Evolutionary conservation across 2,329 filamentous ascomycete species (phyloP), one percentile per base, ranked within the genome.

Genomic region (Fonsecaea erecta): DNA sequence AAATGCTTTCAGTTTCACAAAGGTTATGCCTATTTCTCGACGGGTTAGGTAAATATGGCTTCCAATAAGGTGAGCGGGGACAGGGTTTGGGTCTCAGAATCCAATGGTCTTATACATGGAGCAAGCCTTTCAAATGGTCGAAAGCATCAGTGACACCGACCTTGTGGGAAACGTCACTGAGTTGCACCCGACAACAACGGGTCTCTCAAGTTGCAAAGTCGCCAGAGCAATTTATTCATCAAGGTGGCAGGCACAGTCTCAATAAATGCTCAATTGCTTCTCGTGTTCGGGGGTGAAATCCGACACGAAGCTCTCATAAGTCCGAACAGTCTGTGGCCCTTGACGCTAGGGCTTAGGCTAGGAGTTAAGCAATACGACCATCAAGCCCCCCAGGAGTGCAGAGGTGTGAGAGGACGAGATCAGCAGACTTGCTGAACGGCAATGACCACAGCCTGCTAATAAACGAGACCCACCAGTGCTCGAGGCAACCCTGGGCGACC

Each of bases 201-300:
- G 12, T 48, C 18, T 24, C 18, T 24, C 43, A 21, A 11, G 14
- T 21, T 24, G 18, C 18, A 24, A 24, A 24, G 18, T 11, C 76
- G 21, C 12, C 43, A 24, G 43, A 48, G 18, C 18, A 48, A 24
- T 48, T 48, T 11, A 24, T 48, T 9, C 21, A 24, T 40, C 80
- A 85, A 55, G 35, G 52, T 55, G 52, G 52, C 52, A 55, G 35
- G 52, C 30, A 53, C n/a, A 32, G 43, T 24, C 18, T 48, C 43
- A 48, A 48, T 48, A 48, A 48, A 48, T 24, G 43, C 12, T 48
- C 43, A 48, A 48, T 6, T 48, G 18, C 21, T 21, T 11, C 43
- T 24, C n/a, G 4, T 24, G 18, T 24, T 24, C 18, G 9, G 43
- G 18, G 21, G 18, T 48, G 43, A 48, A 1, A 6, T 8, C 43